These are phyloP conservation scores for Solanum neorickii DNA, from an alignment of 257 asterid genomes.

Conservation along the genomic window DNA sequence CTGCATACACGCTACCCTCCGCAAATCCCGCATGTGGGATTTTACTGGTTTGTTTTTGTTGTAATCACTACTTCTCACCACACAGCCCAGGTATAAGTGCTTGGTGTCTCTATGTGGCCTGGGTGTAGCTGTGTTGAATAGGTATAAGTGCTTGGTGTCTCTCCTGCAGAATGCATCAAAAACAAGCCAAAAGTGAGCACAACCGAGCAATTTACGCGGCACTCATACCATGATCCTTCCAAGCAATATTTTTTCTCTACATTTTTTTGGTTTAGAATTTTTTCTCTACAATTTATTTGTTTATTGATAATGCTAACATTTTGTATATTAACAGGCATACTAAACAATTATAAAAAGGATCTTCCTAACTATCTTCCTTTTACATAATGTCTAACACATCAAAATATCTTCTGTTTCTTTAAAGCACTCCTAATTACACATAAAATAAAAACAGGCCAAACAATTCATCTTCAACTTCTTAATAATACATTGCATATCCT, in stretches of 20 bases:
- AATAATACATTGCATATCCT: not conserved
- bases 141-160: not conserved
- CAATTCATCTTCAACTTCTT: not conserved
- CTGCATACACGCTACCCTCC: not conserved
- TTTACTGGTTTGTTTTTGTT: not conserved
- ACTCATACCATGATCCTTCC: not conserved
- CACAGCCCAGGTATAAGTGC: not conserved
- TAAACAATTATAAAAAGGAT: not conserved
- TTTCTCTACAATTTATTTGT: not conserved
- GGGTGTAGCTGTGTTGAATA: not conserved
- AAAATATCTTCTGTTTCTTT: not conserved
- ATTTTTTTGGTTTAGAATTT: not conserved
- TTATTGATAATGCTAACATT: not conserved
- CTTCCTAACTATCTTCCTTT: not conserved
- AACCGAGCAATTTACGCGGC: not conserved
- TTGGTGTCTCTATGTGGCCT: not conserved
- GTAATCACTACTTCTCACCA: not conserved
- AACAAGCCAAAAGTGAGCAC: not conserved
- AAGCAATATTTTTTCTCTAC: not conserved
- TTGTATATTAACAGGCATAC: not conserved
- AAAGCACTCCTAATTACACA: not conserved
- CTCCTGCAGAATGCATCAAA: not conserved
- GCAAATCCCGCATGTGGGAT: not conserved
- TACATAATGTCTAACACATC: not conserved
- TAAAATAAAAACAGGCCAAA: not conserved